phyloP scores from a whole-genome alignment of 176 grass and related monocot genomes.

The barley (Hordeum vulgare) region DNA sequence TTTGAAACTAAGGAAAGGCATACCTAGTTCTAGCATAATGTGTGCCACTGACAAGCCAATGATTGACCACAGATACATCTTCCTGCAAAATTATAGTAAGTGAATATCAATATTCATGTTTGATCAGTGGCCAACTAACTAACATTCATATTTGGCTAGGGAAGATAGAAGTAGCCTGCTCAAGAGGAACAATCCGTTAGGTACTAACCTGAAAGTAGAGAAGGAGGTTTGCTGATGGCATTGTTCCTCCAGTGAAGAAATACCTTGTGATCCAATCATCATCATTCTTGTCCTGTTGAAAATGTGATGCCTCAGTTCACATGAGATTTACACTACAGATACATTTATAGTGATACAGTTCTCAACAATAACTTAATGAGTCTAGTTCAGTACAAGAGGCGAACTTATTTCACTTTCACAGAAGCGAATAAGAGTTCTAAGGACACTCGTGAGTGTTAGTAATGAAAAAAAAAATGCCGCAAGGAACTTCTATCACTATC shows the following conservation, averaged over 20 bases:
- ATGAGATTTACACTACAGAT: not conserved
- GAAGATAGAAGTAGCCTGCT: not conserved
- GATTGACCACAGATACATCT: conserved; percentile 65
- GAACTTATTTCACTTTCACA: not conserved
- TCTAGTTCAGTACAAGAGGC: not conserved
- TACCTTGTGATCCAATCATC: conserved; percentile 99
- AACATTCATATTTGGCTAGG: not conserved
- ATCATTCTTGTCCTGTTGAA: conserved; percentile 84
- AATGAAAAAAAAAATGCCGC: not conserved
- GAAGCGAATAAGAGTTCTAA: not conserved
- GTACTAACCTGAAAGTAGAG: conserved; percentile 90
- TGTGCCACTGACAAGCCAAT: conserved; percentile 83
- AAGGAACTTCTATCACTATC: not conserved
- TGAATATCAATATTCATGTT: not conserved
- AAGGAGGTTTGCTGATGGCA: conserved; percentile 83
- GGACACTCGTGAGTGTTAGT: not conserved
- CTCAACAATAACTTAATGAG: not conserved
- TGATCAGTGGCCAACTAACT: not conserved
- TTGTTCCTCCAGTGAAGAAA: conserved; percentile 96
- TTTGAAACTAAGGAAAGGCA: not conserved
- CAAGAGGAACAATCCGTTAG: not conserved
- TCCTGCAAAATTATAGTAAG: conserved; percentile 37
- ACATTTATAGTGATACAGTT: not conserved
- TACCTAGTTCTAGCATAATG: conserved; percentile 95
- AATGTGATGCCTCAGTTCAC: not conserved